phyloP scores from a whole-genome alignment of 73 alveolate genomes.

The Paramecium pentaurelia region DNA sequence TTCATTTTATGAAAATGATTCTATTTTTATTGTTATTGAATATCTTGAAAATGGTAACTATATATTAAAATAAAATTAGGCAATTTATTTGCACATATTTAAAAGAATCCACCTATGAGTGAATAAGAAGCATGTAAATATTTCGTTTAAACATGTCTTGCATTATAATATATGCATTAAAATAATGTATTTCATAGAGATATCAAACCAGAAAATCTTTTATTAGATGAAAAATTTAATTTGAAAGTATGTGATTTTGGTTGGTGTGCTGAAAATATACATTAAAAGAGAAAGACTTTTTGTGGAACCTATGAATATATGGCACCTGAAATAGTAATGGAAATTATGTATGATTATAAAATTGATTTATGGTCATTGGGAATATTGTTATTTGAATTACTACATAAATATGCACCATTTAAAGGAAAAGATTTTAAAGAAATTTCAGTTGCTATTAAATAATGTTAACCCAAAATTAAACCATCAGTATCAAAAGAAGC shows the following conservation, averaged over 20 bases:
- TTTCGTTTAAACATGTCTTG: slow-evolving; percentile 52
- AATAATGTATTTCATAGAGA: slow-evolving; percentile 55
- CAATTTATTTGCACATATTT: slow-evolving; percentile 19
- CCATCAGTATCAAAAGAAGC: slow-evolving; percentile 75
- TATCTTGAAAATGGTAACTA: slow-evolving; percentile 40
- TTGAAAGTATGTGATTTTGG: slow-evolving; percentile 67
- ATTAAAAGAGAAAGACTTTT: slow-evolving; percentile 50
- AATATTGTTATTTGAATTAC: slow-evolving; percentile 84
- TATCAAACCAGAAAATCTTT: slow-evolving; percentile 75
- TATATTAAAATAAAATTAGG: not conserved
- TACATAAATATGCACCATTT: slow-evolving; percentile 90
- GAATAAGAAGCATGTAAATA: slow-evolving; percentile 48
- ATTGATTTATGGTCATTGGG: slow-evolving; percentile 95
- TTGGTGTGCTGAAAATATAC: slow-evolving; percentile 62
- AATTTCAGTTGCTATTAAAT: slow-evolving; percentile 69
- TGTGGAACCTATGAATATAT: slow-evolving; percentile 76
- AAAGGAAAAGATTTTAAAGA: slow-evolving; percentile 61
- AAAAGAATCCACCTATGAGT: slow-evolving; percentile 16
- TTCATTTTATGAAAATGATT: slow-evolving; percentile 41
- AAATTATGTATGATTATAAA: slow-evolving; percentile 75
- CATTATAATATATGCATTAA: slow-evolving; percentile 52
- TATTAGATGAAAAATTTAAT: slow-evolving; percentile 63
- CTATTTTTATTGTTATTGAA: slow-evolving; percentile 49
- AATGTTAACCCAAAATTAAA: slow-evolving; percentile 63
- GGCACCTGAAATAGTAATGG: slow-evolving; percentile 95